Evolutionary conservation across 768 basidiomycete species (phyloP).

Genomic region (Pleurotus ostreatus): DNA sequence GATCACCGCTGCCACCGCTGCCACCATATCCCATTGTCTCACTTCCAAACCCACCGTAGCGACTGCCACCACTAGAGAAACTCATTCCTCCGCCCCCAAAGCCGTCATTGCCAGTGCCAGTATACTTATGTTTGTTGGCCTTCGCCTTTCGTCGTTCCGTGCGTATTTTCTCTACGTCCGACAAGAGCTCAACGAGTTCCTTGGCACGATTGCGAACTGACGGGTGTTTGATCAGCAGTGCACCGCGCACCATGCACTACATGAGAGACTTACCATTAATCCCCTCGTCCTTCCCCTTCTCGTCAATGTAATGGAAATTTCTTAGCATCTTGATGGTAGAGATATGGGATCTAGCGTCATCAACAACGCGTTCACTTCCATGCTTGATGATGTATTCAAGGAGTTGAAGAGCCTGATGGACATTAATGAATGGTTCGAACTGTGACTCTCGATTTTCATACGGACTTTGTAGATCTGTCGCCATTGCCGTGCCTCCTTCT

Average conservation of each 20-base stretch:
- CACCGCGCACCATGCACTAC: too few species aligned
- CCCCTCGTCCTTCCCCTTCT: slow-evolving; percentile 98
- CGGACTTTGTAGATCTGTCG: slow-evolving; percentile 95
- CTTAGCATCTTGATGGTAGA: slow-evolving; percentile 96
- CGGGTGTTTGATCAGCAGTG: not conserved
- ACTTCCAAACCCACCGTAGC: slow-evolving; percentile 44
- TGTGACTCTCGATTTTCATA: not conserved
- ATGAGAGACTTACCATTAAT: slow-evolving; percentile 69
- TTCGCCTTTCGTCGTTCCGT: slow-evolving; percentile 90
- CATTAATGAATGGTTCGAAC: too few species aligned
- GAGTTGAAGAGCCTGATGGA: slow-evolving; percentile 75
- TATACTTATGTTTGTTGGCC: slow-evolving; percentile 84
- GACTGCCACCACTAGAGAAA: slow-evolving; percentile 52
- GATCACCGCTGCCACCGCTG: slow-evolving; percentile 29
- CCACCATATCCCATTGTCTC: slow-evolving; percentile 29
- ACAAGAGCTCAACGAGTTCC: slow-evolving; percentile 88
- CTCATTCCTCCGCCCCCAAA: slow-evolving; percentile 45
- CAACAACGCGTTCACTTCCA: slow-evolving; percentile 95
- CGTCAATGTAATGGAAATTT: slow-evolving; percentile 98
- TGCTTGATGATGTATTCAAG: slow-evolving; percentile 96
- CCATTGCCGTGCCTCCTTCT: slow-evolving; percentile 98
- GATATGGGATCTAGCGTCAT: slow-evolving; percentile 92
- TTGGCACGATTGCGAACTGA: slow-evolving; percentile 91
- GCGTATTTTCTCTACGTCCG: slow-evolving; percentile 89
- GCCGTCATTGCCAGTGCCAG: slow-evolving; percentile 81